Evolutionary conservation across 306 rosid genomes (phyloP), one percentile per base, ranked within the genome.

Genomic region (Cucurbita pepo): DNA sequence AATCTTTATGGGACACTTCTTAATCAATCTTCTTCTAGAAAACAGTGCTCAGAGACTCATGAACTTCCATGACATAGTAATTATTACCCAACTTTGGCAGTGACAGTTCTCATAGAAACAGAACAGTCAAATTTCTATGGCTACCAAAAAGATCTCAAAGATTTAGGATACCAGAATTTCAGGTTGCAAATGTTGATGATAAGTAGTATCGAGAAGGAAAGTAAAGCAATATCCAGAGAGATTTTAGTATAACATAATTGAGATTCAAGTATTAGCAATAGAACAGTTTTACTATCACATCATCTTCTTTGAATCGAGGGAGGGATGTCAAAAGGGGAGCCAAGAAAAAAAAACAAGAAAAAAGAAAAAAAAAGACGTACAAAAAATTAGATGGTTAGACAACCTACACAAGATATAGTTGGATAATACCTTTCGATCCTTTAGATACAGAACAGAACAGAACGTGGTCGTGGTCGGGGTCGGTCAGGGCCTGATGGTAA

Each of bases 401-500:
- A 48, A 36, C 76, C 72, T 61, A 62, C 10, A 37, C 19, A 44
- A 38, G 38, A 72, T 10, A 38, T 61, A n/a, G 37, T 71, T 37
- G 34, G 34, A 38, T 15, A 21, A 38, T 44, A 43, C 34, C 54
- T 38, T 71, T 37, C 2, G 41, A 47, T 47, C 13, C 36, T 54
- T 54, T 10, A 40, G 64, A 10, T 14, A 53, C 34, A 30, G 34
- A 30, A 30, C 34, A 30, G 34, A 48, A 53, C 19, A 15, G 7
- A 41, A 7, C 6, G 65, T 21, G 30, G 41, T 13, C 41, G 25
- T 13, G 13, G 38, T 25, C 16, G 25, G 21, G 13, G 38, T 25
- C 16, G 5, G 77, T 89, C 88, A 89, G 55, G 77, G 88, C 76
- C 81, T 85, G 81, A 95, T 86, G 56, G 96, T 89, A 75, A 95